Base-by-base conservation (phyloP, 768 basidiomycete genomes). In the Mycena epipterygia region DNA sequence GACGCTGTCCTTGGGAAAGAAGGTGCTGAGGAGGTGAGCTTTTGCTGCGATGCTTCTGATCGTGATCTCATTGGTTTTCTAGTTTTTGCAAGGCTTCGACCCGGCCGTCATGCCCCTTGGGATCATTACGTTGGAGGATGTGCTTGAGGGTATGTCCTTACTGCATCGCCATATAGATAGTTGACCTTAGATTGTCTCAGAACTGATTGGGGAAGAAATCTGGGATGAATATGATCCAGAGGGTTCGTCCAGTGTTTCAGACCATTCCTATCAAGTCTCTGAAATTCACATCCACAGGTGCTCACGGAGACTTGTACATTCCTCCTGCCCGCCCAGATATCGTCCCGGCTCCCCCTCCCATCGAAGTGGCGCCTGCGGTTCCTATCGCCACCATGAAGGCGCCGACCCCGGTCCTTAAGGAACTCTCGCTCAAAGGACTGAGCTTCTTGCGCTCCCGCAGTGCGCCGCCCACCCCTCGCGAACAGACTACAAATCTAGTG, bases 41-140 rank as follows among this genome's bases (percentile, higher is more conserved):
- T 29, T 61, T 21, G 68, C 46, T 42, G 9, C 25, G 27, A 30
- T 1, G 35, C 37, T 21, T 16, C 17, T n/a, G 8, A 61, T 21
- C 23, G 51, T 74, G 19, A 65, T 25, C 62, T n/a, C n/a, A n/a
- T n/a, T n/a, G n/a, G 5, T 42, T 71, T 21, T 21, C 1, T 75
- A 94, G 89, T 95, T 96, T 82, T 83, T 97, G 79, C 91, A 93
- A 83, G 88, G 88, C 44, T 88, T 95, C 62, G 95, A 96, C 78
- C 93, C 92, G 0, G 90, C 91, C 23, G 86, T 95, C 37, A 92
- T 92, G 85, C 95, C 95, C 3, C 84, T 96, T 29, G 96, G 96
- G 57, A 95, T 97, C 75, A 96, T 97, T 70, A 97, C 96, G 0
- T 86, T 97, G 2, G 96, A 97, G 80, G 96, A 97, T 72, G 94